A percentile compares a stretch with the other conserved stretches of the same genome.
Evolutionary conservation across 352 stramenopile genomes (phyloP).

Genomic region (Thalassiosira oceanica): DNA sequence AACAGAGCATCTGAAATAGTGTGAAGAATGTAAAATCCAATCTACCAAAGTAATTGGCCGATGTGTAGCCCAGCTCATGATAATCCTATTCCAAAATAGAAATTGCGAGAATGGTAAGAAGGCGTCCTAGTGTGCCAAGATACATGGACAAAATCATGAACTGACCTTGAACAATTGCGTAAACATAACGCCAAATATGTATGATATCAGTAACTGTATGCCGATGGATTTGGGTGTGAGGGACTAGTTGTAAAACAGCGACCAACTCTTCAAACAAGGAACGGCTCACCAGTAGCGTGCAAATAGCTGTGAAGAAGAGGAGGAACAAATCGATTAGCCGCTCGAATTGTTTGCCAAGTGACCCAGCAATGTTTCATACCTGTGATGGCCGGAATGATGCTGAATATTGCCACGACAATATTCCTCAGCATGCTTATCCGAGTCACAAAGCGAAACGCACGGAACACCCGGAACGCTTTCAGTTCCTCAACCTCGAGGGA

Average conservation of each 20-base stretch:
- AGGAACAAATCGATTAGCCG: too few relatives aligned
- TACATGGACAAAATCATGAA: too few relatives aligned
- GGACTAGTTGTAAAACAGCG: too few relatives aligned
- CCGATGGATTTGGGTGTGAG: too few relatives aligned
- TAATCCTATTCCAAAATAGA: too few relatives aligned
- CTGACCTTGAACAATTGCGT: conserved; percentile 34
- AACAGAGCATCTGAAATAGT: conserved; percentile 25
- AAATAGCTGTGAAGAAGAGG: too few relatives aligned
- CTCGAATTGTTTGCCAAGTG: too few relatives aligned
- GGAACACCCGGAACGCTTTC: conserved; percentile 29
- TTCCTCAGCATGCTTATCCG: conserved; percentile 21
- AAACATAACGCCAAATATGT: conserved; percentile 40
- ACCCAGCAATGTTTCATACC: too few relatives aligned
- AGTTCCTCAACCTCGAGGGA: conserved; percentile 13
- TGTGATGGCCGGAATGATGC: conserved; percentile 17
- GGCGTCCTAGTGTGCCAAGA: too few relatives aligned
- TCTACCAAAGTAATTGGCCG: conserved; percentile 19
- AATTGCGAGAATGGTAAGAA: too few relatives aligned
- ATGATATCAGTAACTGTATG: conserved; percentile 24
- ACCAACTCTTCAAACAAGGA: too few relatives aligned
- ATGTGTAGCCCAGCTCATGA: conserved; percentile 7
- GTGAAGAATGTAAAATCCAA: conserved; percentile 31
- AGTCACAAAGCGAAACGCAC: conserved; percentile 25
- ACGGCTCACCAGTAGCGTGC: too few relatives aligned
- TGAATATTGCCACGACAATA: conserved; percentile 23